Evolutionary conservation across 176 grass and related monocot species (phyloP).

Genomic region (Triticum monococcum): DNA sequence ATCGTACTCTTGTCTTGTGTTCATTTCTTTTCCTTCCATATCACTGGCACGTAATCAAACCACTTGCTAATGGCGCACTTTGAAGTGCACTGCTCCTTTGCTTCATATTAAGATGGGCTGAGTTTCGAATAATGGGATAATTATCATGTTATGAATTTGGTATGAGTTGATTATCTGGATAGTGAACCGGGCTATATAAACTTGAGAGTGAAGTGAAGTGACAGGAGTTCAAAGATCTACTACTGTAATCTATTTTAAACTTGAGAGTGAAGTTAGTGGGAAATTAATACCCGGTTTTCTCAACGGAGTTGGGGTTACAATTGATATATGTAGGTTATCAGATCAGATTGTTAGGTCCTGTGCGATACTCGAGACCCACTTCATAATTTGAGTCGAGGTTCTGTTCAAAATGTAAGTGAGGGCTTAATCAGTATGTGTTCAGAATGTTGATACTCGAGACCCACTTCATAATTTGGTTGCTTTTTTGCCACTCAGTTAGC

Average conservation of each 20-base stretch:
- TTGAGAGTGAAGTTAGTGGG: too few relatives aligned
- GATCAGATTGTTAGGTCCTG: background rate
- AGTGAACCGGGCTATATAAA: constrained; percentile 4
- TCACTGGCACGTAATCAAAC: background rate
- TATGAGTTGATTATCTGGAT: background rate
- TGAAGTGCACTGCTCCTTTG: background rate
- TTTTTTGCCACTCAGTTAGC: background rate
- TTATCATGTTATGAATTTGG: background rate
- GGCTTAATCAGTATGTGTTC: constrained; percentile 9
- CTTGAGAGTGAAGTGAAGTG: background rate
- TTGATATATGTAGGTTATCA: background rate
- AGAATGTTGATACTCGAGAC: background rate
- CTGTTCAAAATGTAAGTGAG: background rate
- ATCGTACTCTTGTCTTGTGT: constrained; percentile 20
- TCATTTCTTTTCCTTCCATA: background rate
- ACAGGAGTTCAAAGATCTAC: background rate
- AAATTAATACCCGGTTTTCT: background rate
- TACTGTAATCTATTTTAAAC: too few relatives aligned
- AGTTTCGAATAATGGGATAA: background rate
- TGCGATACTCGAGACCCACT: too few relatives aligned
- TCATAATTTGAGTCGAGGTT: too few relatives aligned
- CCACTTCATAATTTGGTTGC: background rate
- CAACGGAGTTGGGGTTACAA: background rate
- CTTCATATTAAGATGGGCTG: background rate
- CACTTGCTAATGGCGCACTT: background rate